These are phyloP conservation scores for Calonectria hawksworthii DNA, from an alignment of 2,329 filamentous ascomycete genomes.

Conservation along the genomic window DNA sequence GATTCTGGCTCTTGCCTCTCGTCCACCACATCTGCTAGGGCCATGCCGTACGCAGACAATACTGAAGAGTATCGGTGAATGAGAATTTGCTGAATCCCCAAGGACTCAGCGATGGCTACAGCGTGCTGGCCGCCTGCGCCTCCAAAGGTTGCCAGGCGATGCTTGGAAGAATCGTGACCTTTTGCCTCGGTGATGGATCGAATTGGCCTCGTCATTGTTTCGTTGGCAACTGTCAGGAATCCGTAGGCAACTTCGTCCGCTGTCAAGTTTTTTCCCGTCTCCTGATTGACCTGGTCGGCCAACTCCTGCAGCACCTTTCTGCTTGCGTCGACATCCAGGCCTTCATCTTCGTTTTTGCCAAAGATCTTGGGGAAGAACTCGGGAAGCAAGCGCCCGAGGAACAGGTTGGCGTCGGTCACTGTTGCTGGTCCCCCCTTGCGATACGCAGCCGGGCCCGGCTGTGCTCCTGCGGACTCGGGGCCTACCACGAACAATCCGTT, in stretches of 20 bases:
- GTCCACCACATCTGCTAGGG: constrained; percentile 91
- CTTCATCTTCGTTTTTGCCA: constrained; percentile 87
- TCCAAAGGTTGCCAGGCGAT: constrained; percentile 92
- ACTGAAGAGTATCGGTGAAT: constrained; percentile 91
- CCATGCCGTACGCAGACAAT: constrained; percentile 93
- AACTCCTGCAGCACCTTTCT: constrained; percentile 82
- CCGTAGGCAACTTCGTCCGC: constrained; percentile 90
- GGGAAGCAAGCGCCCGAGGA: constrained; percentile 85
- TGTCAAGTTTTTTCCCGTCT: constrained; percentile 79
- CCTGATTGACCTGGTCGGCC: constrained; percentile 82
- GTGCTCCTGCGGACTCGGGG: constrained; percentile 88
- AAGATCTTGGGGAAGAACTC: constrained; percentile 98
- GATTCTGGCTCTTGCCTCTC: constrained; percentile 86
- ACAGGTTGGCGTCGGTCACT: constrained; percentile 94
- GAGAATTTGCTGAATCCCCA: constrained; percentile 88
- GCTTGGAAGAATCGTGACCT: constrained; percentile 90
- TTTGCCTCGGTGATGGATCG: constrained; percentile 92
- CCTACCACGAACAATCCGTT: constrained; percentile 94
- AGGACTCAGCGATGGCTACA: constrained; percentile 87
- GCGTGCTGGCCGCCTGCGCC: constrained; percentile 94
- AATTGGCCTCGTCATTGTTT: constrained; percentile 92
- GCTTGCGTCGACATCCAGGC: constrained; percentile 82
- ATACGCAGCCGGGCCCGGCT: constrained; percentile 92
- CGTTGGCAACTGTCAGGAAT: constrained; percentile 91
- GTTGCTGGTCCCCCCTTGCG: constrained; percentile 90